Conservation (phyloP, 129 eudicot species). For the Escallonia herrerae region DNA sequence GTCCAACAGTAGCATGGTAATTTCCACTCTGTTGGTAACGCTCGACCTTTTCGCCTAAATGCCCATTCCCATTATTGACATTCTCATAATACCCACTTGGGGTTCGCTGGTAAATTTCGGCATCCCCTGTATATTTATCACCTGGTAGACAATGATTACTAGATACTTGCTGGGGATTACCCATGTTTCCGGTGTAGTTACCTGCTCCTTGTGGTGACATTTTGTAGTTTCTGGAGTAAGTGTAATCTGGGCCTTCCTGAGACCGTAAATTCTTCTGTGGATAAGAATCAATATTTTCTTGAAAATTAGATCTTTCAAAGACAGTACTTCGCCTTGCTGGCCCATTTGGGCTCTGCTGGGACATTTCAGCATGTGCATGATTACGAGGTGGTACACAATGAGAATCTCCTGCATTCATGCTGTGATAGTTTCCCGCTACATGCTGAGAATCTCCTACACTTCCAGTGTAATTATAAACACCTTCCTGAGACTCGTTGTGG, state of each 20-base stretch:
- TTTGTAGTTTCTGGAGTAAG: not conserved
- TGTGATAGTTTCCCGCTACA: not conserved
- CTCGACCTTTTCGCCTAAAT: not conserved
- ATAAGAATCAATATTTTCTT: not conserved
- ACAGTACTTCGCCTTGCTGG: conserved; percentile 8
- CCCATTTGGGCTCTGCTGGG: too few relatives aligned
- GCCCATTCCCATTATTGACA: conserved; percentile 1
- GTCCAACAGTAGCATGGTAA: conserved; percentile 3
- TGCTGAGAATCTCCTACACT: not conserved
- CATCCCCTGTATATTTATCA: not conserved
- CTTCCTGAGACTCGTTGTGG: not conserved
- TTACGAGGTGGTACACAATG: too few relatives aligned
- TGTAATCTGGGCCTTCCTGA: not conserved
- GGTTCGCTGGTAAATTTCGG: conserved; percentile 3
- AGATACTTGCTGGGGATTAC: not conserved
- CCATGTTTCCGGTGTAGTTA: conserved; percentile 3
- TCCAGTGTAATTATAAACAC: not conserved
- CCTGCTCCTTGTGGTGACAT: not conserved
- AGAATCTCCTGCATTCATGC: not conserved
- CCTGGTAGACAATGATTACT: not conserved
- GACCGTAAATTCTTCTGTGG: conserved; percentile 6
- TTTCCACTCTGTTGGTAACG: not conserved
- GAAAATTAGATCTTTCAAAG: not conserved
- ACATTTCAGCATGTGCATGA: not conserved
- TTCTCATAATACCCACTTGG: not conserved